These are phyloP conservation scores for Entomophthora muscae DNA, from an alignment of 371 early-diverging fungal species.

Conservation along the genomic window DNA sequence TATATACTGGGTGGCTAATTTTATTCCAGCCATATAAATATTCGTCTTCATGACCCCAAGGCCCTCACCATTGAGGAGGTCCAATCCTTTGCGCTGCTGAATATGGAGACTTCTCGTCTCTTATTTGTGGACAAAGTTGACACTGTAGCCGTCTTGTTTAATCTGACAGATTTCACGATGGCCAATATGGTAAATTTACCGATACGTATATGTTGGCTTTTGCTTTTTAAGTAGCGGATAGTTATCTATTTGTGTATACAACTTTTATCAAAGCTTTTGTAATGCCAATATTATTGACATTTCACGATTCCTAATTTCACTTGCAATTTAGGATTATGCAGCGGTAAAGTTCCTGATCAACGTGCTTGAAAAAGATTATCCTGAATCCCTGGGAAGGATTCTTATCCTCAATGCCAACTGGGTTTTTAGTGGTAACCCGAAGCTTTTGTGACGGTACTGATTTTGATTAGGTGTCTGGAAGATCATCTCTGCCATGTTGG, in stretches of 20 bases:
- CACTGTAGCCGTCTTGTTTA: constrained; percentile 58
- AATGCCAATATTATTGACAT: no score
- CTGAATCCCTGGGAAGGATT: constrained; percentile 64
- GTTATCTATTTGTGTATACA: no score
- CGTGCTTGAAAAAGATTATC: constrained; percentile 75
- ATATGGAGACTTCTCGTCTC: constrained; percentile 64
- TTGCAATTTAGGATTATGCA: constrained; percentile 33
- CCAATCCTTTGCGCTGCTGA: constrained; percentile 42
- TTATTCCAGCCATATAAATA: constrained; percentile 33
- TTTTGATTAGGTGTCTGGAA: constrained; percentile 72
- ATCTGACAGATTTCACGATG: constrained; percentile 59
- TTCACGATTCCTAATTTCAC: no score
- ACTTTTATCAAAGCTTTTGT: no score
- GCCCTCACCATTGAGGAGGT: constrained; percentile 34
- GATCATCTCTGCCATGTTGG: constrained; percentile 62
- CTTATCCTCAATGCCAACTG: constrained; percentile 75
- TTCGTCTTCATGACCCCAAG: constrained; percentile 30
- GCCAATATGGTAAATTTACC: constrained; percentile 38
- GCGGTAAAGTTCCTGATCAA: constrained; percentile 62
- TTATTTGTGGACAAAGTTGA: constrained; percentile 54
- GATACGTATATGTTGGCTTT: neutral
- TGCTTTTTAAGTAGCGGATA: no score
- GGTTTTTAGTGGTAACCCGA: constrained; percentile 47
- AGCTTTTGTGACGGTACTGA: constrained; percentile 28
- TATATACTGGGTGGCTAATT: no score